Base-by-base conservation (phyloP, 176 grass and related monocot genomes). In the Pharus latifolius region DNA sequence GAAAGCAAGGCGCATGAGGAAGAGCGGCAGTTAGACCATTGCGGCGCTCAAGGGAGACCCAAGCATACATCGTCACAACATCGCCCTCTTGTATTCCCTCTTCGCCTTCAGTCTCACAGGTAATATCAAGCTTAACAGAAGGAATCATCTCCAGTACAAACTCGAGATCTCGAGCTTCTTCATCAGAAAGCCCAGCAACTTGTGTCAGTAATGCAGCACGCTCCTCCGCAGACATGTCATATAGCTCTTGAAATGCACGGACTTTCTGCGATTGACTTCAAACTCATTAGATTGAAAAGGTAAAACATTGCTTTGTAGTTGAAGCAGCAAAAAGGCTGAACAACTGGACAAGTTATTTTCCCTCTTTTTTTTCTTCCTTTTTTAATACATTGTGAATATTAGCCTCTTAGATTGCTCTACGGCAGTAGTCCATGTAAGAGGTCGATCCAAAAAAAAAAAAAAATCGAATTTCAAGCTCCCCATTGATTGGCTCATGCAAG, bases 61-160 rank as follows among this genome's bases (percentile, higher is more conserved):
- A 99, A 54, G 95, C 81, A 84, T 94, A 94, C 90, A 99, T 91
- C 27, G 95, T 94, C 49, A 99, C 95, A 4, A 99, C 67, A 56
- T 99, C 95, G 7, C 95, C 87, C 69, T 94, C 90, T 82, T 99
- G 95, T 47, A 99, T 81, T 22, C 90, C 87, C 40, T 99, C 90
- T 91, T 99, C 95, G 9, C 90, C 95, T 81, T 99, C 95, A 51
- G 95, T 99, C 54, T 99, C 95, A 5, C 95, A 99, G 34, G 81
- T 99, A 62, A 99, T 87, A 56, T 99, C 95, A 1, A 99, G 78
- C 27, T 86, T 81, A 35, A 99, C 70, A 45, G 95, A 88, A 77
- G 95, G 95, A 69, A 94, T 83, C 84, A 99, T 99, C 72, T 99
- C 95, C 7, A 99, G 43, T 40, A 99, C 95, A 33, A 83, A 66